These are phyloP conservation scores for Ligustrum vulgare DNA, from an alignment of 257 asterid species.

Conservation along the genomic window DNA sequence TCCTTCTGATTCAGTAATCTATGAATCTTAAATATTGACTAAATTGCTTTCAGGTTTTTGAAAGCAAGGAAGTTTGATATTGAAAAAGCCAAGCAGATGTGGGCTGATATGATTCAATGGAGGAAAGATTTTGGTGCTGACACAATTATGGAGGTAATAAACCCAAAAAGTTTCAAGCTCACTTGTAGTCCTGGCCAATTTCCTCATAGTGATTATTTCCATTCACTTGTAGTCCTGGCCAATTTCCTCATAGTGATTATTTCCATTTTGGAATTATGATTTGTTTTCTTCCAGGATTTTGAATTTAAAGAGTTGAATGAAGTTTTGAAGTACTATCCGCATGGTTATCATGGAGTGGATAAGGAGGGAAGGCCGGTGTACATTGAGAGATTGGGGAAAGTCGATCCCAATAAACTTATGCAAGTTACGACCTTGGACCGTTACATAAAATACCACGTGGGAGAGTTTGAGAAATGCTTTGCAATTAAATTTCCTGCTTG, in stretches of 20 bases:
- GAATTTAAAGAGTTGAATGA: slow-evolving; percentile 71
- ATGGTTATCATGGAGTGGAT: slow-evolving; percentile 86
- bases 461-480: slow-evolving; percentile 75
- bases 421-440: slow-evolving; percentile 84
- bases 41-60: slow-evolving; percentile 55
- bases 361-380: slow-evolving; percentile 84
- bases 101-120: slow-evolving; percentile 94
- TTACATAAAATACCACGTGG: slow-evolving; percentile 69
- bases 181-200: neutral
- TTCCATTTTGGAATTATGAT: neutral
- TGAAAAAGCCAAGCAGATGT: slow-evolving; percentile 78
- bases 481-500: slow-evolving; percentile 83
- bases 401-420: slow-evolving; percentile 75
- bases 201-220: slow-evolving; percentile 4
- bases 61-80: slow-evolving; percentile 82
- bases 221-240: neutral
- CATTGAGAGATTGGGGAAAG: slow-evolving; percentile 84
- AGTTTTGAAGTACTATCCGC: slow-evolving; percentile 73
- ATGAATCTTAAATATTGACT: slow-evolving; percentile 15
- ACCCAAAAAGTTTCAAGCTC: neutral
- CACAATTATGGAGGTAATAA: slow-evolving; percentile 59
- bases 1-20: neutral
- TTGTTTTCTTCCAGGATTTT: slow-evolving; percentile 56
- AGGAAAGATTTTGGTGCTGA: slow-evolving; percentile 76
- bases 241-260: slow-evolving; percentile 9